Evolutionary conservation across 306 rosid genomes (phyloP).

Genomic region (Fragaria vesca): DNA sequence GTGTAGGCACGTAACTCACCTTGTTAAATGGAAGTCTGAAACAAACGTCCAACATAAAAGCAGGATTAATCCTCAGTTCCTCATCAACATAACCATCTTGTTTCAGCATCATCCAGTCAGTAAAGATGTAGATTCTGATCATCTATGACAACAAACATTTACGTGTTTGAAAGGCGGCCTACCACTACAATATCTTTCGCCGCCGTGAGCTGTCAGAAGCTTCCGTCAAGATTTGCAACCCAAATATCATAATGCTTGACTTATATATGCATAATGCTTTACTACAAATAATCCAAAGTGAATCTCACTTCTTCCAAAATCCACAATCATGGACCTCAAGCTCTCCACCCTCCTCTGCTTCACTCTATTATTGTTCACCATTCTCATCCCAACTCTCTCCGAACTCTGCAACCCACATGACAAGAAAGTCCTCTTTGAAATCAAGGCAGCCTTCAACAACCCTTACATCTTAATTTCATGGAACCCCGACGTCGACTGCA

Average conservation of each 20-base stretch:
- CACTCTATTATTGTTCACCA: constrained; percentile 23
- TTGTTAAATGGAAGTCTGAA: too few relatives aligned
- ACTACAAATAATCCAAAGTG: background rate
- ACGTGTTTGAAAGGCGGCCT: background rate
- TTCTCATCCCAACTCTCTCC: constrained; percentile 29
- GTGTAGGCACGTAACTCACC: too few relatives aligned
- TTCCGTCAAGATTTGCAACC: constrained; percentile 6
- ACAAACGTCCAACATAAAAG: too few relatives aligned
- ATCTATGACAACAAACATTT: background rate
- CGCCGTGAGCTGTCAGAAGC: background rate
- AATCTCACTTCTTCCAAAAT: background rate
- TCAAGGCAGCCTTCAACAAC: constrained; percentile 59
- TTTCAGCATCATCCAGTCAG: too few relatives aligned
- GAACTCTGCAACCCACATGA: constrained; percentile 62
- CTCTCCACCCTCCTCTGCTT: constrained; percentile 11
- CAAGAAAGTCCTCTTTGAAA: constrained; percentile 58
- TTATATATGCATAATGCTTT: background rate
- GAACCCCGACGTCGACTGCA: constrained; percentile 59
- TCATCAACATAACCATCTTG: too few relatives aligned
- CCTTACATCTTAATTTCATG: constrained; percentile 62
- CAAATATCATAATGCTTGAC: background rate
- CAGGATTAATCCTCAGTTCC: too few relatives aligned
- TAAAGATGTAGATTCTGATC: too few relatives aligned
- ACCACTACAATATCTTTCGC: background rate
- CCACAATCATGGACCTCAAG: constrained; percentile 5